A percentile compares a stretch with the other conserved stretches of the same genome.
Evolutionary conservation across 2,329 filamentous ascomycete genomes (phyloP).

Genomic region (Scedosporium dehoogii): DNA sequence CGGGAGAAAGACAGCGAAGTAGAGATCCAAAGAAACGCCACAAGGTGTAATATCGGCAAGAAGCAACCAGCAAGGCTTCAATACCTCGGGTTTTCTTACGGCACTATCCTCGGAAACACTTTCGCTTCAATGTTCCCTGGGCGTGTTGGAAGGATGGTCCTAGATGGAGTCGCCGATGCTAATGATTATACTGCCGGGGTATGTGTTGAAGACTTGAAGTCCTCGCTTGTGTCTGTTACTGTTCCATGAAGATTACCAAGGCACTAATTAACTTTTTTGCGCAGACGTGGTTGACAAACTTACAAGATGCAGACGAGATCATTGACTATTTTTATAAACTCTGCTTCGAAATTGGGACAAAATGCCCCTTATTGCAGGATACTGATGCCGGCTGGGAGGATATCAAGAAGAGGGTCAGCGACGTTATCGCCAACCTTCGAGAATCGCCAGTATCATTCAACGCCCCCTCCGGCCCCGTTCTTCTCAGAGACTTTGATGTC

Average conservation of each 20-base stretch:
- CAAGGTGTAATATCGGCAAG: not conserved
- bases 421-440: conserved; percentile 19
- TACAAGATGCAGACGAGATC: conserved; percentile 25
- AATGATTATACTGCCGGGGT: conserved; percentile 25
- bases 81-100: conserved; percentile 42
- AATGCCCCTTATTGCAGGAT: conserved; percentile 3
- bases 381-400: conserved; percentile 5
- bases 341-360: conserved; percentile 21
- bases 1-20: conserved; percentile 9
- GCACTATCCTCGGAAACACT: conserved; percentile 24
- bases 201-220: conserved; percentile 10
- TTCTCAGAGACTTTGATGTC: conserved; percentile 23
- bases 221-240: not conserved
- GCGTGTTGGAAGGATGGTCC: conserved; percentile 28
- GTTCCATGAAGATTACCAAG: not conserved
- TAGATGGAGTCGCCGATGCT: conserved; percentile 28
- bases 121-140: conserved; percentile 25
- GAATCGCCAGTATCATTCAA: conserved; percentile 16
- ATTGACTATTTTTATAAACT: conserved; percentile 22
- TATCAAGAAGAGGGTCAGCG: conserved; percentile 16
- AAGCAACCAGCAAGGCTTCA: conserved; percentile 21
- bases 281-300: conserved; percentile 25
- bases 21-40: not conserved
- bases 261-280: not conserved
- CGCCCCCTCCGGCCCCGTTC: conserved; percentile 11